A percentile compares a stretch with the other conserved stretches of the same genome.
Conservation (phyloP, 169 alveolate genomes). For the Cryptosporidium andersoni region DNA sequence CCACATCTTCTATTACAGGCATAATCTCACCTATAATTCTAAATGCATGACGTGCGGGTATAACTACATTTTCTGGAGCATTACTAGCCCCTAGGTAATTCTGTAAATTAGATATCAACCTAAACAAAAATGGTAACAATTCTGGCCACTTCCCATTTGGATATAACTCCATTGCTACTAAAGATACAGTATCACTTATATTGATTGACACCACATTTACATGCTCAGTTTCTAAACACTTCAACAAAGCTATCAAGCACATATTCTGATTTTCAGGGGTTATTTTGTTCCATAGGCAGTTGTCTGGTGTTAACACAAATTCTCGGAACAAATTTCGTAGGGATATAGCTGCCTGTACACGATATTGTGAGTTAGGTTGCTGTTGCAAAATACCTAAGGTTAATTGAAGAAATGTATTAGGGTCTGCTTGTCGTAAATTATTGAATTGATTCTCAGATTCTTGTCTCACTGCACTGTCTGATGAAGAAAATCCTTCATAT, state of each 20-base stretch:
- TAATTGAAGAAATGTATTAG: constrained; percentile 55
- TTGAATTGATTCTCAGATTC: constrained; percentile 66
- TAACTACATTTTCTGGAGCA: constrained; percentile 51
- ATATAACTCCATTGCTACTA: constrained; percentile 61
- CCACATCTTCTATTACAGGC: constrained; percentile 67
- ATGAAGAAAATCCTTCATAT: constrained; percentile 65
- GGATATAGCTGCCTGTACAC: constrained; percentile 69
- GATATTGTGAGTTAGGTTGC: constrained; percentile 65
- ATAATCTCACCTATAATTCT: constrained; percentile 64
- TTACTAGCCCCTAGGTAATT: constrained; percentile 15
- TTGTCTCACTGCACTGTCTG: constrained; percentile 60
- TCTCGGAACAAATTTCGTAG: constrained; percentile 60
- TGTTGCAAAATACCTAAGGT: constrained; percentile 55
- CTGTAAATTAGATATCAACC: constrained; percentile 58
- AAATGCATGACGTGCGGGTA: constrained; percentile 69
- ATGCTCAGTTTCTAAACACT: constrained; percentile 61
- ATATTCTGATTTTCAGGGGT: constrained; percentile 48
- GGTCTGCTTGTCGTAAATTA: constrained; percentile 59
- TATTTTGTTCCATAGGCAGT: constrained; percentile 44
- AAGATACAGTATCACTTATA: constrained; percentile 64
- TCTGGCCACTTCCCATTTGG: constrained; percentile 69
- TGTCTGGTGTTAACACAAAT: constrained; percentile 62
- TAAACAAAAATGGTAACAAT: constrained; percentile 44
- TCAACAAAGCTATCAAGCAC: constrained; percentile 33
- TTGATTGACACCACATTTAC: constrained; percentile 64